phyloP scores from a whole-genome alignment of 805 yeast species.

The Kregervanrija delftensis region DNA sequence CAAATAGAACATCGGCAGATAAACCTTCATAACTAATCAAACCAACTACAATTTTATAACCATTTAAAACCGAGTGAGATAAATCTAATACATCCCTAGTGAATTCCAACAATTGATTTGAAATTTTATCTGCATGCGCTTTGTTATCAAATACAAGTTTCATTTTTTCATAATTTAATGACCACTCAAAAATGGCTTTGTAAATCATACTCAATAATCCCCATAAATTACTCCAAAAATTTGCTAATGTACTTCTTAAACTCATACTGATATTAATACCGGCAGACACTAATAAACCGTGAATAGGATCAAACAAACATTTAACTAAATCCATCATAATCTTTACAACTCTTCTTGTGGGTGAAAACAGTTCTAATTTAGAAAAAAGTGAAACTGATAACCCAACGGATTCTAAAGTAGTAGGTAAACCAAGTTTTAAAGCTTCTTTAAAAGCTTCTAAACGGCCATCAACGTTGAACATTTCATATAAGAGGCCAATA shows the following conservation, averaged over 20 bases:
- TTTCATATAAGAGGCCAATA: constrained; percentile 63
- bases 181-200: constrained; percentile 68
- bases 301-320: constrained; percentile 58
- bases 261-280: constrained; percentile 5
- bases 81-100: constrained; percentile 82
- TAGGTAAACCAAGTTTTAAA: constrained; percentile 36
- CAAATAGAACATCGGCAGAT: constrained; percentile 10
- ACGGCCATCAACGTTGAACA: constrained; percentile 75
- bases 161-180: constrained; percentile 30
- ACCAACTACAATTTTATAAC: constrained; percentile 45
- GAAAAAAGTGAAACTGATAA: constrained; percentile 21
- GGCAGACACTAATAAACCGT: constrained; percentile 39
- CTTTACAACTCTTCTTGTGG: constrained; percentile 48
- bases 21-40: constrained; percentile 21
- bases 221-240: constrained; percentile 74
- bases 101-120: constrained; percentile 43
- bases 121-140: constrained; percentile 18
- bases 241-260: constrained; percentile 22
- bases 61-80: constrained; percentile 59
- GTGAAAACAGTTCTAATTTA: constrained; percentile 14
- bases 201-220: constrained; percentile 61
- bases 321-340: constrained; percentile 67
- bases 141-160: constrained; percentile 14
- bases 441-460: constrained; percentile 62
- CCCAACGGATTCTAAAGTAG: constrained; percentile 37